These are phyloP conservation scores for Salvia rosmarinus DNA, from an alignment of 257 asterid species.

Conservation along the genomic window DNA sequence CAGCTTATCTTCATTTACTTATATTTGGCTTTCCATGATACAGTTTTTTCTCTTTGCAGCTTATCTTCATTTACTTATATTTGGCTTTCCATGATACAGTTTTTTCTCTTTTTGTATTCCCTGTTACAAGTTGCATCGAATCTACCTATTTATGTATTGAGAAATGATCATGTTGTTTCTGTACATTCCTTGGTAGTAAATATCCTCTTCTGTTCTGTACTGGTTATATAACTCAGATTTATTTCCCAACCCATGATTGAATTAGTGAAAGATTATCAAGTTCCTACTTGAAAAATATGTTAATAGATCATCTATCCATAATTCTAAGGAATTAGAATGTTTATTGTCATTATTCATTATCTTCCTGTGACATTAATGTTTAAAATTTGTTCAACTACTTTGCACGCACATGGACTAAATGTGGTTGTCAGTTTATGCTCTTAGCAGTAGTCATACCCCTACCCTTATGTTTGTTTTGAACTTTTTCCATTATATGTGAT, in stretches of 20 bases:
- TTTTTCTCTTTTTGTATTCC: too few species aligned
- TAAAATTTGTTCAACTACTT: not conserved
- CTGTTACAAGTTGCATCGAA: slow-evolving; percentile 3
- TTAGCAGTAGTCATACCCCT: not conserved
- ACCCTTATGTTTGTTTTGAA: not conserved
- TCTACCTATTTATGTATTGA: not conserved
- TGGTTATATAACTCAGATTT: not conserved
- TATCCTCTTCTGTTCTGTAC: not conserved
- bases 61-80: not conserved
- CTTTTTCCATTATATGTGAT: not conserved
- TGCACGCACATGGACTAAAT: not conserved
- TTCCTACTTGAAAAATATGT: not conserved
- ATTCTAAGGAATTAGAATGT: not conserved
- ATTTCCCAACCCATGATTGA: not conserved
- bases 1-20: not conserved
- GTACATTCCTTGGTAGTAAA: not conserved
- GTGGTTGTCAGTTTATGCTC: not conserved
- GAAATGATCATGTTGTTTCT: not conserved
- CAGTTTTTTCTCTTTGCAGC: not conserved
- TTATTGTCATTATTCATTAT: not conserved
- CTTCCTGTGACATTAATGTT: not conserved
- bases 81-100: not conserved
- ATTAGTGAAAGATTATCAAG: not conserved
- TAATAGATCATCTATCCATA: not conserved
- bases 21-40: not conserved